Base-by-base conservation (phyloP, 208 protist genomes). In the Novymonas esmeraldas region DNA sequence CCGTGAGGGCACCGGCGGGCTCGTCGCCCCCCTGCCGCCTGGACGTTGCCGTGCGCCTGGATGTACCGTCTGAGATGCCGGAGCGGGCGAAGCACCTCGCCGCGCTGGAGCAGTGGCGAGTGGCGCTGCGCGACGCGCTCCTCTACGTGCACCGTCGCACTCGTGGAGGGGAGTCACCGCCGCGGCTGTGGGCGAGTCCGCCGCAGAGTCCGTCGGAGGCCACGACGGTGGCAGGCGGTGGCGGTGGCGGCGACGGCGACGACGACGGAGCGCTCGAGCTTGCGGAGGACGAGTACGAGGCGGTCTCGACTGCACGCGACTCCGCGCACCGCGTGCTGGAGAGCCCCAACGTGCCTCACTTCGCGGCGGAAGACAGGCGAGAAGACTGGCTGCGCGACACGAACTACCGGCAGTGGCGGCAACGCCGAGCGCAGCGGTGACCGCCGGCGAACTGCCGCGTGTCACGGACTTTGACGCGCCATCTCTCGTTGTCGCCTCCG, bases 121-220 rank as follows among this genome's bases (percentile, higher is more conserved):
- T 86, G 9, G 81, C 67, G 6, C 72, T 93, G 33, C 70, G 76
- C 0, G 87, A 93, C 63, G 87, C 82, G 6, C 64, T 93, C 33
- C 64, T 74, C 0, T 90, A 85, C 51, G 62, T 89, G 42, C 67
- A 73, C 16, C 87, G 82, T 10, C 76, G 69, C 20, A 70, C 77
- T 7, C 56, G 59, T 33, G 49, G 33, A 0, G 62, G n/a, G 6
- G 20, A 24, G 2, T 5, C 50, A 7, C 4, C 16, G 9, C 29
- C 31, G 46, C 51, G 56, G 24, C 42, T 64, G 38, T 70, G 69
- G 69, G 22, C 50, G 7, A n/a, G 34, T 2, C 29, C 18, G 26
- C 11, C 36, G 7, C 36, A 11, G 7, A 11, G 29, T 3, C 3
- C 33, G 10, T 42, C 26, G 52, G 20, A 34, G 22, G 33, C 6